Evolutionary conservation across 768 basidiomycete species (phyloP).

Genomic region (Phanerochaete carnosa): DNA sequence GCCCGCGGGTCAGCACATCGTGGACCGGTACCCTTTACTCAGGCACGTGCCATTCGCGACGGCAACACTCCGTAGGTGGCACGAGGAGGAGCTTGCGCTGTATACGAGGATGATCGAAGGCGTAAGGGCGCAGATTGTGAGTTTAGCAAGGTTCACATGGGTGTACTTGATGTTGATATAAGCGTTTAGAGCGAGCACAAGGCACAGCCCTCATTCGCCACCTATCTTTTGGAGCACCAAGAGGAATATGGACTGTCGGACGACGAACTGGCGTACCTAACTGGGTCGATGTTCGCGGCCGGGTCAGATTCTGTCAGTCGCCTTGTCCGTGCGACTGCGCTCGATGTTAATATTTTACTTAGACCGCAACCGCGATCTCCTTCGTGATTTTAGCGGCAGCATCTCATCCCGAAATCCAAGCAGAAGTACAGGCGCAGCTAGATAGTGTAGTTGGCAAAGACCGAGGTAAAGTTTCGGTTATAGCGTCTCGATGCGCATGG

Average conservation of each 20-base stretch:
- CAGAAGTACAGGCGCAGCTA: constrained; percentile 33
- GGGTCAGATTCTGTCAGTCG: constrained; percentile 37
- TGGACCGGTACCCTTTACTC: constrained; percentile 36
- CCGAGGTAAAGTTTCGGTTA: constrained; percentile 21
- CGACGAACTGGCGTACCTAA: constrained; percentile 35
- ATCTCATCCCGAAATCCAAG: constrained; percentile 30
- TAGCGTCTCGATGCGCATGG: neutral
- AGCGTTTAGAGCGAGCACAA: constrained; percentile 20
- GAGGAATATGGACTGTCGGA: constrained; percentile 28
- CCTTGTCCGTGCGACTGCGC: neutral
- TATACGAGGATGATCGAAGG: constrained; percentile 29
- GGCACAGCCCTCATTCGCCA: constrained; percentile 31
- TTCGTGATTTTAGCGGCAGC: constrained; percentile 37
- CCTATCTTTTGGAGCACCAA: constrained; percentile 36
- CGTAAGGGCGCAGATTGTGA: constrained; percentile 28
- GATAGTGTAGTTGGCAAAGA: constrained; percentile 35
- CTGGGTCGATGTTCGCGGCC: constrained; percentile 42
- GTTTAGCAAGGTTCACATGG: neutral
- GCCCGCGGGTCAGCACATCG: constrained; percentile 29
- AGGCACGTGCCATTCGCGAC: constrained; percentile 55
- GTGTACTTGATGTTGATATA: neutral
- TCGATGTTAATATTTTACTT: neutral
- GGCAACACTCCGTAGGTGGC: constrained; percentile 50
- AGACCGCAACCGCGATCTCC: constrained; percentile 29
- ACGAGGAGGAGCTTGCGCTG: constrained; percentile 37